Evolutionary conservation across 305 asterid species (phyloP), one percentile per base, ranked within the genome.

Genomic region (Rubia peregrina): DNA sequence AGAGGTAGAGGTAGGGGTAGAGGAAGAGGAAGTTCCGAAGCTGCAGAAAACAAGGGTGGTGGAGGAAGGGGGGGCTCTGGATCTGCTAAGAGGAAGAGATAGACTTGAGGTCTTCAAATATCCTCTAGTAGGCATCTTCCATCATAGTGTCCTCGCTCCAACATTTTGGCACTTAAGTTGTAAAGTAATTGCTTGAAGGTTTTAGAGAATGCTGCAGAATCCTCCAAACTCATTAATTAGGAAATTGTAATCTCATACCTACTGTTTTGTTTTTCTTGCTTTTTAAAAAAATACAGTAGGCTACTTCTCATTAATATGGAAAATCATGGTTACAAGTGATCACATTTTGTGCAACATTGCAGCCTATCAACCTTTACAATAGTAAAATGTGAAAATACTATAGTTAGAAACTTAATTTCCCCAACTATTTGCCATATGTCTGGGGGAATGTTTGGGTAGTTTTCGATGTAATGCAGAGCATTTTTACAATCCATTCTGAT

Each of bases 11-110:
- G 63, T 3, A 22, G 63, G 68, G 63, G 63, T 21, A 57, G 63
- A 67, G 80, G 76, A 48, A 71, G 69, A 71, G 85, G 84, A 71
- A 72, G 75, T 74, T 79, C 87, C 44, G 85, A 74, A 65, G 73
- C 88, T 17, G 81, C 89, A 6, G 84, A 79, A 72, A 72, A 75
- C 72, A 87, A 79, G 77, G 85, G 80, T 38, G 62, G 63, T 2
- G 68, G 68, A 8, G 82, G 83, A 2, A 74, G n/a, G n/a, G n/a
- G 77, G 40, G 87, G 87, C 36, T 74, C 90, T 13, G 86, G 83
- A 7, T 57, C 88, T 57, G 87, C 88, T 49, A 92, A 89, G 89
- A 82, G 96, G 78, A 90, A 89, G 88, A 83, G 95, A 85, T 92
- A 81, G 88, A 65, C 68, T 7, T 59, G n/a, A 53, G 30, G 33